A percentile compares a stretch with the other conserved stretches of the same genome.
These are phyloP conservation scores for Oryza coarctata DNA, from an alignment of 176 grass and related monocot genomes.

Conservation along the genomic window DNA sequence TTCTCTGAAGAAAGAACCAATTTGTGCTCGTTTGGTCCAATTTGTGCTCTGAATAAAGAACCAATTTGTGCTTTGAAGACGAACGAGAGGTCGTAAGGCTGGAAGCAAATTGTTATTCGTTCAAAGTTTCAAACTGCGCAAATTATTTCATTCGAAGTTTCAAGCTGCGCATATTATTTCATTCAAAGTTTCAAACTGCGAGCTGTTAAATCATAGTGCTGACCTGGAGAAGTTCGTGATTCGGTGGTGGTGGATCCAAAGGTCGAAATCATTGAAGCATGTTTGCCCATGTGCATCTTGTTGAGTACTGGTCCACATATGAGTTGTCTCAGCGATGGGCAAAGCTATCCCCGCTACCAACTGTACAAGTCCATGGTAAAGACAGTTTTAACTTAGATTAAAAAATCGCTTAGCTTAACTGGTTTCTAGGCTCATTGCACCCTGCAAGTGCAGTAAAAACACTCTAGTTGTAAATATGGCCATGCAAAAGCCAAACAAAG, in stretches of 20 bases:
- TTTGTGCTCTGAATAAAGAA: too few species aligned
- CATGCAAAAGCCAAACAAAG: not conserved
- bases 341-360: not conserved
- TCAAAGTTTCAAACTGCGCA: not conserved
- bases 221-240: not conserved
- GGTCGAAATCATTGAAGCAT: conserved; percentile 49
- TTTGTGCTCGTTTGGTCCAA: too few species aligned
- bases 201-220: not conserved
- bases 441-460: not conserved
- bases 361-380: conserved; percentile 15
- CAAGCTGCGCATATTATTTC: too few species aligned
- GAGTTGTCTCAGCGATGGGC: conserved; percentile 29
- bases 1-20: too few species aligned
- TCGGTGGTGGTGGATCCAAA: conserved; percentile 32
- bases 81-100: not conserved
- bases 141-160: too few species aligned
- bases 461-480: not conserved
- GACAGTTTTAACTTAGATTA: not conserved
- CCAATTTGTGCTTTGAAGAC: not conserved
- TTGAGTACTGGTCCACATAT: conserved; percentile 33
- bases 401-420: not conserved
- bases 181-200: not conserved
- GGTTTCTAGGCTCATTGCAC: not conserved
- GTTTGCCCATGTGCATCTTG: conserved; percentile 37
- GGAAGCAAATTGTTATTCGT: not conserved